Percentiles rank a stretch among this genome's conserved stretches.
Evolutionary conservation across 2,329 filamentous ascomycete species (phyloP).

Genomic region (Penicillium occitanis): DNA sequence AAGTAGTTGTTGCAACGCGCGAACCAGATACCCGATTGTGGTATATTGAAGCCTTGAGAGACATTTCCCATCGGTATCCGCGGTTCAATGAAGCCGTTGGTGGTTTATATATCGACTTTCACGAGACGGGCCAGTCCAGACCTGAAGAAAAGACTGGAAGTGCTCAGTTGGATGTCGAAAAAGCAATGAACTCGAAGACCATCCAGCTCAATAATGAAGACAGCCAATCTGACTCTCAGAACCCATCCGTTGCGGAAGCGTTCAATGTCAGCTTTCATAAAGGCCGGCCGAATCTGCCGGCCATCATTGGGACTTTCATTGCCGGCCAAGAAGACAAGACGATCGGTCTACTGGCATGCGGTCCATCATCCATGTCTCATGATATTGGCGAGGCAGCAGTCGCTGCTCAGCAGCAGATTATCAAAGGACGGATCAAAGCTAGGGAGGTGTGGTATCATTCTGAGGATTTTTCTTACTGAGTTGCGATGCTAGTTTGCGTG

Average conservation of each 20-base stretch:
- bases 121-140: not conserved
- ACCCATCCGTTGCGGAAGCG: not conserved
- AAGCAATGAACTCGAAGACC: not conserved
- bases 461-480: conserved; percentile 45
- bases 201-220: conserved; percentile 19
- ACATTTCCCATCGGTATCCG: not conserved
- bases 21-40: conserved; percentile 1
- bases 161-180: not conserved
- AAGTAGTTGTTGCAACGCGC: conserved; percentile 8
- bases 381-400: conserved; percentile 52
- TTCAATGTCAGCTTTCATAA: conserved; percentile 5
- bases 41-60: conserved; percentile 6
- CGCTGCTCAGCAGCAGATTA: conserved; percentile 39
- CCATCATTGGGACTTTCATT: not conserved
- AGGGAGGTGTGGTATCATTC: conserved; percentile 49
- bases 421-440: conserved; percentile 30
- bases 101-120: conserved; percentile 7
- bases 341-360: conserved; percentile 43
- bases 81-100: not conserved
- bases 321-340: not conserved
- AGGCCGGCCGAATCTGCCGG: conserved; percentile 9
- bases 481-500: not conserved
- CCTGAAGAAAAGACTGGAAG: not conserved
- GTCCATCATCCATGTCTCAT: conserved; percentile 48
- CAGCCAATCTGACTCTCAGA: not conserved